A percentile compares a stretch with the other conserved stretches of the same genome.
These are phyloP conservation scores for Eremochloa ophiuroides DNA, from an alignment of 176 grass and related monocot species.

Conservation along the genomic window DNA sequence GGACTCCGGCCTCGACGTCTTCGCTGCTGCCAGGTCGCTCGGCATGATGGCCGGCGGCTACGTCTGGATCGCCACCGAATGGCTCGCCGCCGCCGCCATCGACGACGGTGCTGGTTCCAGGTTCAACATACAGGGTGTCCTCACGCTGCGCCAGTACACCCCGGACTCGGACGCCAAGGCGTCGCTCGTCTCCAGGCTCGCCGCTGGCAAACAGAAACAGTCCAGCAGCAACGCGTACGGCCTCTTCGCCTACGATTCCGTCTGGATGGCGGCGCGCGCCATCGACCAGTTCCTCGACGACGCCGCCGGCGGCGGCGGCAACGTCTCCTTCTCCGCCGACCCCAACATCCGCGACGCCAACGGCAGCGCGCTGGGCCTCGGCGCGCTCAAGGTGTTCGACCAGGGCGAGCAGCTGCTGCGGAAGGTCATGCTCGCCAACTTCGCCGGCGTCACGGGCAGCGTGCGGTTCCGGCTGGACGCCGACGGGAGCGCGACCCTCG, in stretches of 20 bases:
- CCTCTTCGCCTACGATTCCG: slow-evolving; percentile 71
- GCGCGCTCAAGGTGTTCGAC: slow-evolving; percentile 54
- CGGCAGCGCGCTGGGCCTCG: slow-evolving; percentile 46
- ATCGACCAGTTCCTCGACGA: slow-evolving; percentile 56
- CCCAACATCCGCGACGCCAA: slow-evolving; percentile 32
- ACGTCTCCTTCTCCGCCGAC: slow-evolving; percentile 63
- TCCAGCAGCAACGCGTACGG: slow-evolving; percentile 57
- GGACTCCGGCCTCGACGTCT: slow-evolving; percentile 68
- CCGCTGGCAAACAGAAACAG: not conserved
- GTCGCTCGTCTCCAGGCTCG: slow-evolving; percentile 41
- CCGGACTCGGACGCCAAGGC: slow-evolving; percentile 60
- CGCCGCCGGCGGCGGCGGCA: not conserved
- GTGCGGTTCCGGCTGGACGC: slow-evolving; percentile 52
- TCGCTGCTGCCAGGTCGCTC: slow-evolving; percentile 42
- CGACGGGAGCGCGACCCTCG: slow-evolving; percentile 26
- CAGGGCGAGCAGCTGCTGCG: slow-evolving; percentile 54
- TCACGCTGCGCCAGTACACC: slow-evolving; percentile 65
- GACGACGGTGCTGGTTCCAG: not conserved
- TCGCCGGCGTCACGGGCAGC: slow-evolving; percentile 65
- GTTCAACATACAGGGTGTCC: slow-evolving; percentile 45
- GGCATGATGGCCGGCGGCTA: slow-evolving; percentile 60
- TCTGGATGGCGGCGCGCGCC: slow-evolving; percentile 72
- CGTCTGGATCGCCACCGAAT: slow-evolving; percentile 91
- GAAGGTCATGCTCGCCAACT: slow-evolving; percentile 51
- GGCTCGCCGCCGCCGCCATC: slow-evolving; percentile 64